Conservation (phyloP, 2,329 filamentous ascomycete species). For the Didymella pinodella region DNA sequence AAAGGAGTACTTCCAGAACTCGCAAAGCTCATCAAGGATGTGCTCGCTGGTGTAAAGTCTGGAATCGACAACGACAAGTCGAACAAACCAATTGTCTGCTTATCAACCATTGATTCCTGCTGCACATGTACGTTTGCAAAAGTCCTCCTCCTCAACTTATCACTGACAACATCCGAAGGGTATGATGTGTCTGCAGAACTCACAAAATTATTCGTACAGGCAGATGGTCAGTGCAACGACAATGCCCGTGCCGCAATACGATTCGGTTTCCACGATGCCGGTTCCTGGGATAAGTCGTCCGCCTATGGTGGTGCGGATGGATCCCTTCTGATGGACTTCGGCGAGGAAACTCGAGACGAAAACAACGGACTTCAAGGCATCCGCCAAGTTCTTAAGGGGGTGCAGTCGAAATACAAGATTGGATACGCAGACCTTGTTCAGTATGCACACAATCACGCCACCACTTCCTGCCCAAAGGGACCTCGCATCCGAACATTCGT, state of each 20-base stretch:
- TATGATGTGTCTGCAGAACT: conserved; percentile 45
- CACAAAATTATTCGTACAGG: conserved; percentile 33
- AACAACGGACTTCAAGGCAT: conserved; percentile 59
- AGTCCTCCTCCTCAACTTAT: not conserved
- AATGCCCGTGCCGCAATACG: conserved; percentile 48
- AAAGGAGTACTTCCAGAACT: conserved; percentile 29
- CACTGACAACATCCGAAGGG: conserved; percentile 23
- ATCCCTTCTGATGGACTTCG: conserved; percentile 50
- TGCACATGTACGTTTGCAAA: conserved; percentile 38
- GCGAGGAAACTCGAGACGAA: conserved; percentile 48
- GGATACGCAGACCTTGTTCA: conserved; percentile 64
- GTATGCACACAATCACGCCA: conserved; percentile 58
- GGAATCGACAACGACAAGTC: conserved; percentile 33
- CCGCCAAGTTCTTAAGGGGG: conserved; percentile 47
- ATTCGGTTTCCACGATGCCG: conserved; percentile 49
- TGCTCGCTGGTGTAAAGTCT: conserved; percentile 39
- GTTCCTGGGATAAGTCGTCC: conserved; percentile 48
- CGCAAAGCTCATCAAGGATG: conserved; percentile 38
- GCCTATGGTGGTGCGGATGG: conserved; percentile 53
- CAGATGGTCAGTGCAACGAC: conserved; percentile 44
- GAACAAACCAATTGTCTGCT: conserved; percentile 34
- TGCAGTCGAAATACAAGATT: conserved; percentile 56
- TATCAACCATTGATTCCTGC: conserved; percentile 37
- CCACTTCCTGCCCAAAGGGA: conserved; percentile 61
- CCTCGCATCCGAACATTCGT: conserved; percentile 61